Base-by-base conservation (phyloP, 495 filamentous ascomycete species). In the Amorphotheca resinae region DNA sequence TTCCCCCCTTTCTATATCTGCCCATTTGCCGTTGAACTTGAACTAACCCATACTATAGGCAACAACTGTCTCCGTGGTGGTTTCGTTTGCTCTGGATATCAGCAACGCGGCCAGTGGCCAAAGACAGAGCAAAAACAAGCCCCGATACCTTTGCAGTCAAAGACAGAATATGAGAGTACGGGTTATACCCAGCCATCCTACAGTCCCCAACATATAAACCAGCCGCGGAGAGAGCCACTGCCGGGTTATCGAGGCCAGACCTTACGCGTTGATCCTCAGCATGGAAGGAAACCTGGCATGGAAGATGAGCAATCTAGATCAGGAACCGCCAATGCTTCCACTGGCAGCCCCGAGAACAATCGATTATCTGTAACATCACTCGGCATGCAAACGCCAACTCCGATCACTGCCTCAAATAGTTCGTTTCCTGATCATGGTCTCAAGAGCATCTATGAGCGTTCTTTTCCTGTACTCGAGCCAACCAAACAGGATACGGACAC, bases 61-160 rank as follows among this genome's bases (percentile, higher is more conserved):
- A 84, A 80, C 58, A 98, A 98, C 57, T 98, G 91, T 59, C 69
- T 84, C 34, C 80, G 85, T 44, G 91, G 91, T 33, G 86, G 86
- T 9, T 95, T 95, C 60, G 67, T 87, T 18, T 98, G 91, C 58
- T 83, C 87, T 54, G 91, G 91, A n/a, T 98, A 98, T 62, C 81
- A 81, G 49, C 53, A 80, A 73, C 46, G 79, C 73, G 64, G 80
- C 63, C 53, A 76, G 67, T 60, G 89, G 82, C 83, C 72, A 64
- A 69, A 74, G 52, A 61, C 70, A 50, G 72, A 76, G 51, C 68
- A 56, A 53, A 70, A 77, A 38, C 56, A 77, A 55, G 51, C 74
- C 3, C 82, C 84, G 30, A 69, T 93, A 49, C 86, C 79, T 33
- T 72, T 94, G 20, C 84, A 93, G 59, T 88, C 86, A 6, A 94